Conservation (phyloP, 2,329 filamentous ascomycete genomes). For the Colletotrichum sublineola region DNA sequence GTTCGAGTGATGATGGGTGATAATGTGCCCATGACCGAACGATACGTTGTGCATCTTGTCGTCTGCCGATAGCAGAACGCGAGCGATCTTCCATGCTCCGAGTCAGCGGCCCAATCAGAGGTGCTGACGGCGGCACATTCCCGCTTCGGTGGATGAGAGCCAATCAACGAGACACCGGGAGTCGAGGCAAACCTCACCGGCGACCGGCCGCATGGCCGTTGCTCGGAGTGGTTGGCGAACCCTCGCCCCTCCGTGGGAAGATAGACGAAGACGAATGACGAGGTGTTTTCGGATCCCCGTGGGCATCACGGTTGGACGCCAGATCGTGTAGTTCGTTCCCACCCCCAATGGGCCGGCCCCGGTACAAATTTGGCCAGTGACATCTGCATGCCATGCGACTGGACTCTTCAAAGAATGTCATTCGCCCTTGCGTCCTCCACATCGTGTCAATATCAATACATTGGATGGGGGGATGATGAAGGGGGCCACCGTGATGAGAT, state of each 20-base stretch:
- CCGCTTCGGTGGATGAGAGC: conserved; percentile 30
- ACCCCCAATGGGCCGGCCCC: background rate
- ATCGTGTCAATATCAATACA: background rate
- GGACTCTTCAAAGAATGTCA: background rate
- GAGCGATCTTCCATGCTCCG: background rate
- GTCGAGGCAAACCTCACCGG: background rate
- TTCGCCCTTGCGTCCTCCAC: background rate
- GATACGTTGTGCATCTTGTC: background rate
- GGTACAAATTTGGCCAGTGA: background rate
- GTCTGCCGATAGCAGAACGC: background rate
- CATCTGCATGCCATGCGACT: background rate
- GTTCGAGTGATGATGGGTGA: background rate
- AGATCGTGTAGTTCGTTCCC: background rate
- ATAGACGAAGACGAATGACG: conserved; percentile 13
- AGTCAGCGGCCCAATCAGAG: conserved; percentile 40
- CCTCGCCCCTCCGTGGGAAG: background rate
- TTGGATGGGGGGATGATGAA: background rate
- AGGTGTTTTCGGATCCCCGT: conserved; percentile 33
- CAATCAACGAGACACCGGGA: conserved; percentile 22
- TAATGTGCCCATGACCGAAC: background rate
- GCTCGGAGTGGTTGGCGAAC: background rate
- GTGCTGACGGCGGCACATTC: conserved; percentile 37
- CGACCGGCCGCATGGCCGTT: conserved; percentile 7
- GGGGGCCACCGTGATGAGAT: background rate
- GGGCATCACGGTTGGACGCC: conserved; percentile 41